Conservation (phyloP, 305 asterid genomes). For the Fraxinus sp. region DNA sequence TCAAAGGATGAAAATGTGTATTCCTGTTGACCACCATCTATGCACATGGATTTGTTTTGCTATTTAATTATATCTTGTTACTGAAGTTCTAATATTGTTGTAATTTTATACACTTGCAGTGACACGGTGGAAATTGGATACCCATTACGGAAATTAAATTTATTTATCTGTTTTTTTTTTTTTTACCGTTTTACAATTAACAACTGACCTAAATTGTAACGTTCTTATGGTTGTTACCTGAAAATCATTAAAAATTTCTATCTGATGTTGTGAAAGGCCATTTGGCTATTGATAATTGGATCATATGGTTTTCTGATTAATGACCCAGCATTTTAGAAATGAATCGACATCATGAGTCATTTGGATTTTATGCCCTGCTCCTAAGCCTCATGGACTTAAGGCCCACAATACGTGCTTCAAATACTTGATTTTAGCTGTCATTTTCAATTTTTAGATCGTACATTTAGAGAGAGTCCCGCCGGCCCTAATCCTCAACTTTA, state of each 20-base stretch:
- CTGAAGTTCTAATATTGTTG: neutral
- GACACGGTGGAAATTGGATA: neutral
- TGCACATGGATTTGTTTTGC: neutral
- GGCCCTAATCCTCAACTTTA: neutral
- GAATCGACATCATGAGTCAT: neutral
- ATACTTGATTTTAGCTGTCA: neutral
- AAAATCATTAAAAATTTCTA: neutral
- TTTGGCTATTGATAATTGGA: neutral
- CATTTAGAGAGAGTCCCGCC: neutral
- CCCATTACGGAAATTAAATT: neutral
- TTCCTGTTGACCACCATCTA: neutral
- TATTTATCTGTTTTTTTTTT: neutral
- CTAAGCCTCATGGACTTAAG: neutral
- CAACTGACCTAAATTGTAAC: neutral
- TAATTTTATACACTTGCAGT: neutral
- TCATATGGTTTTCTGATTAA: neutral
- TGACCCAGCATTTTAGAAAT: neutral
- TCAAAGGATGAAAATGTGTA: neutral
- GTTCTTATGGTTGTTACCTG: neutral
- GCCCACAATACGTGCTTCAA: neutral
- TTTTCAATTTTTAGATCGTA: neutral
- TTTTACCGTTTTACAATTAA: neutral
- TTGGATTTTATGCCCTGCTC: neutral
- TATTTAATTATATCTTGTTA: neutral
- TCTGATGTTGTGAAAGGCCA: neutral